A percentile compares a stretch with the other conserved stretches of the same genome.
Conservation (phyloP, 2,329 filamentous ascomycete species). For the Coniochaeta sp. region DNA sequence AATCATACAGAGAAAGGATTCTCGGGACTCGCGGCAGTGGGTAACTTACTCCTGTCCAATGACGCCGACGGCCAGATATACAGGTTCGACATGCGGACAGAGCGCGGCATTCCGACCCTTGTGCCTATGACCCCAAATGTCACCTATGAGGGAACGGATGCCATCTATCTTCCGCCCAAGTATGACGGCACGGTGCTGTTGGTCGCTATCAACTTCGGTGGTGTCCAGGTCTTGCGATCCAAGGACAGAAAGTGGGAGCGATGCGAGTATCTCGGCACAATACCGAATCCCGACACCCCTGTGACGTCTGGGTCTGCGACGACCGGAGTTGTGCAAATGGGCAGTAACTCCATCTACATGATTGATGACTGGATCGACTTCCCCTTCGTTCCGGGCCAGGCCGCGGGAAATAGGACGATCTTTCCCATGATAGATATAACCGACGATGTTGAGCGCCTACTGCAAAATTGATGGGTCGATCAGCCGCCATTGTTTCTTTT, state of each 20-base stretch:
- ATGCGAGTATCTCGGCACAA: constrained; percentile 25
- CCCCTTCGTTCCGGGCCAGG: constrained; percentile 17
- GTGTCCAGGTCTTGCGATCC: constrained; percentile 27
- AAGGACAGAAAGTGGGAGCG: constrained; percentile 24
- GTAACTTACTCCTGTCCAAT: constrained; percentile 20
- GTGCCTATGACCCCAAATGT: constrained; percentile 15
- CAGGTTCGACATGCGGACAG: constrained; percentile 22
- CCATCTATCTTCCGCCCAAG: constrained; percentile 22
- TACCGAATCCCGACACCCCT: constrained; percentile 17
- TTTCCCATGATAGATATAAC: constrained; percentile 24
- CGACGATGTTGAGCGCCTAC: constrained; percentile 14
- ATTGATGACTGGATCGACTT: constrained; percentile 18
- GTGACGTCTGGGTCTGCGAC: constrained; percentile 11
- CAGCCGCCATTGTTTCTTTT: too few relatives aligned
- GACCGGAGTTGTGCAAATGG: constrained; percentile 18
- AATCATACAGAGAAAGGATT: constrained; percentile 19
- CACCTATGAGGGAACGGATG: constrained; percentile 16
- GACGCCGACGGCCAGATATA: constrained; percentile 26
- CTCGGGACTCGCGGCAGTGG: constrained; percentile 18
- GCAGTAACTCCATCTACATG: constrained; percentile 14
- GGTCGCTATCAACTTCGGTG: constrained; percentile 19
- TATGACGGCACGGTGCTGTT: constrained; percentile 26
- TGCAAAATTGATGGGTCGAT: constrained; percentile 3
- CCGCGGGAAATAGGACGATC: constrained; percentile 18
- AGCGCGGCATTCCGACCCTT: constrained; percentile 13